phyloP scores from a whole-genome alignment of 2,329 filamentous ascomycete species.

The Alternaria rosae region DNA sequence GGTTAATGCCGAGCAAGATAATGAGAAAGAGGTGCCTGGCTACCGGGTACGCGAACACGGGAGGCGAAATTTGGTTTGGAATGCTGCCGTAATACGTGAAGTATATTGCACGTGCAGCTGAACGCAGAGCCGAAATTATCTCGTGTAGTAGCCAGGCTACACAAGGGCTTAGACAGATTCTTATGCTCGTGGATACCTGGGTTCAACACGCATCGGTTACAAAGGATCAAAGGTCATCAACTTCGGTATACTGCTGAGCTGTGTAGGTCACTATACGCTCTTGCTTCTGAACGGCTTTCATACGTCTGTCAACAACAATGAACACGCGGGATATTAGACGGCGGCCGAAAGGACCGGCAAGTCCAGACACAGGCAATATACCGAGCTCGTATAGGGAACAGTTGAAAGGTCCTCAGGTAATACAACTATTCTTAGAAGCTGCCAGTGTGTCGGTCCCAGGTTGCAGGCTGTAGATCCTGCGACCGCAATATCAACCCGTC shows the following conservation, averaged over 20 bases:
- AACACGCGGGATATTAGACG: background rate
- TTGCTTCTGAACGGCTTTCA: background rate
- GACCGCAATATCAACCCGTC: conserved; percentile 30
- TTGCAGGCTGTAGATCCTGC: conserved; percentile 10
- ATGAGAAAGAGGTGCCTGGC: conserved; percentile 13
- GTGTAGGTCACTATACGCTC: background rate
- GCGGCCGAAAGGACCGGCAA: conserved; percentile 5
- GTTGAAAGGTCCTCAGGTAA: background rate
- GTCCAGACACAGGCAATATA: conserved; percentile 15
- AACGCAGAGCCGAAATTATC: conserved; percentile 7
- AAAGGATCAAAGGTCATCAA: background rate
- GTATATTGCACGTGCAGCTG: conserved; percentile 35
- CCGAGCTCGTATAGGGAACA: conserved; percentile 4
- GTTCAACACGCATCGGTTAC: background rate
- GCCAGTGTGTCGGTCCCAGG: conserved; percentile 11
- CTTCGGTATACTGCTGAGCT: background rate
- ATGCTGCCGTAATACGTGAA: conserved; percentile 22
- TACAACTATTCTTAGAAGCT: conserved; percentile 17
- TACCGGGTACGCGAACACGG: conserved; percentile 22
- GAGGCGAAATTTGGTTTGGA: conserved; percentile 14
- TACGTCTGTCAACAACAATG: background rate
- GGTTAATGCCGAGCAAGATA: conserved; percentile 9
- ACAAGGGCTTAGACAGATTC: background rate
- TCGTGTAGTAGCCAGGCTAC: conserved; percentile 5
- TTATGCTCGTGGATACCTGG: background rate